Base-by-base conservation (phyloP, 208 protist genomes). In the Spongospora subterranea region DNA sequence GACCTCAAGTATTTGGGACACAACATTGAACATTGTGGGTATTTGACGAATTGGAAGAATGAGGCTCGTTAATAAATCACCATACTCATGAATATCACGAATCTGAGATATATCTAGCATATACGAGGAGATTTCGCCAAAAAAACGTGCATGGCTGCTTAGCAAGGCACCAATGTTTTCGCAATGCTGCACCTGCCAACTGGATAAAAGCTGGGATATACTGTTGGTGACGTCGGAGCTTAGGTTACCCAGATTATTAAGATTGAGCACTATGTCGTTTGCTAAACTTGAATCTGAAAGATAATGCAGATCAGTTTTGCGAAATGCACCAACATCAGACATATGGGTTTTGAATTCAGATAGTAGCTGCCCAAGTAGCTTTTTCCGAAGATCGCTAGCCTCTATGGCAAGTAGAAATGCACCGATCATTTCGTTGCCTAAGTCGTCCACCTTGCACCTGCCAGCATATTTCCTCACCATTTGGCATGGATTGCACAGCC, bases 101-200 rank as follows among this genome's bases (percentile, higher is more conserved):
- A 82, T 82, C 6, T 45, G 17, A n/a, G 6, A 20, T 6, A 82
- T 82, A 20, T 82, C 71, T 6, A 6, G 6, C 17, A 82, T 82
- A n/a, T 82, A 82, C 6, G n/a, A 43, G 17, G 71, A 82, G 6
- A 82, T 20, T 82, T 82, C 71, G 71, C 71, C 71, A 43, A 82
- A 82, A 82, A 82, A 43, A 82, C 71, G 40, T 40, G 71, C 71
- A 43, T 82, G 71, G 71, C 35, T n/a, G 71, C 71, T 82, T 35
- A 82, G n/a, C n/a, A 82, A 13, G n/a, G 6, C n/a, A 13, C 71
- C 71, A 43, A 82, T 35, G 13, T 35, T 45, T n/a, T 82, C 17
- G 13, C 35, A 6, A 35, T 39, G 11, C 6, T 82, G 17, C 71
- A 40, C 71, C n/a, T 82, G 6, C 71, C 71, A 82, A 6, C 17